These are phyloP conservation scores for Eruca vesicaria DNA, from an alignment of 441 rosid genomes.

Conservation along the genomic window DNA sequence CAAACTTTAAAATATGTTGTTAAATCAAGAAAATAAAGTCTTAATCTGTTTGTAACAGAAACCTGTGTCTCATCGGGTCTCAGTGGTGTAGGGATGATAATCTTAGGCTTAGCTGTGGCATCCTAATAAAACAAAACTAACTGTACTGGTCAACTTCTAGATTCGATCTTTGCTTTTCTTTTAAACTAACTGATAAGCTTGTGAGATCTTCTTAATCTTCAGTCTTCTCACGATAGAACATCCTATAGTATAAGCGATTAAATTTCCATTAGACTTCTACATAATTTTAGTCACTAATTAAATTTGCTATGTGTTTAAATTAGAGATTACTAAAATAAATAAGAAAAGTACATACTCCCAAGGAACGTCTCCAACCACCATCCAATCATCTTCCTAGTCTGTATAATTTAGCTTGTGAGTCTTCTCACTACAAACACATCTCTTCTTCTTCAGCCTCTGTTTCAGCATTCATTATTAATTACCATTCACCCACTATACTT, in stretches of 20 bases:
- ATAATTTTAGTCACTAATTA: not conserved
- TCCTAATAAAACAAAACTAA: not conserved
- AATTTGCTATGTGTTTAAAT: not conserved
- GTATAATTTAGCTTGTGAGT: constrained; percentile 80
- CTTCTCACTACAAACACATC: constrained; percentile 41
- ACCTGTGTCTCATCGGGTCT: not conserved
- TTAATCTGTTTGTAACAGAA: not conserved
- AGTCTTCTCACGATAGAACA: constrained; percentile 80
- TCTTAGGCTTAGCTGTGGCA: not conserved
- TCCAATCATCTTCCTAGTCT: constrained; percentile 92
- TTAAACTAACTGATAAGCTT: constrained; percentile 33
- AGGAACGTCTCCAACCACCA: constrained; percentile 98
- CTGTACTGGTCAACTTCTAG: constrained; percentile 22
- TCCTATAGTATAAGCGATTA: constrained; percentile 42
- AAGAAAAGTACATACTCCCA: constrained; percentile 70
- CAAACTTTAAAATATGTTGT: not conserved
- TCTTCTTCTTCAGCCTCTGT: constrained; percentile 84
- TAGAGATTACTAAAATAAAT: not conserved
- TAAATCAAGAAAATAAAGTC: not conserved
- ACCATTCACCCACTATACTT: not conserved
- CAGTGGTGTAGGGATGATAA: not conserved
- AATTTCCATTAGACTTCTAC: not conserved
- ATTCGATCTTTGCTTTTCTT: not conserved
- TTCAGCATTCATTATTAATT: not conserved
- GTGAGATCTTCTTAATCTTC: constrained; percentile 55